These are phyloP conservation scores for Claviceps pazoutovae DNA, from an alignment of 2,329 filamentous ascomycete genomes.

Conservation along the genomic window DNA sequence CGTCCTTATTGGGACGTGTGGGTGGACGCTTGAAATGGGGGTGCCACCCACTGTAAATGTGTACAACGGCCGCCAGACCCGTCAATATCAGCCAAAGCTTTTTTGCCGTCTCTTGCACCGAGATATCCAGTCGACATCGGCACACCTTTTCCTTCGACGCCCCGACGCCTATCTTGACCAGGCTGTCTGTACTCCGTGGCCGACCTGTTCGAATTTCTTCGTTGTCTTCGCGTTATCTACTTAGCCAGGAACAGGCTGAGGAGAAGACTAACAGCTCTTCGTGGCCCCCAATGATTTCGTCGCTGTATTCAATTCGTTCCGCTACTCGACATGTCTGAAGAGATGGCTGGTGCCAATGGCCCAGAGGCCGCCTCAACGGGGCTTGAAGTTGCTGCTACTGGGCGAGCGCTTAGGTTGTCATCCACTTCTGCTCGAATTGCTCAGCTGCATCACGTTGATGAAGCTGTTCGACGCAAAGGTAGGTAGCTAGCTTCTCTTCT, in stretches of 20 bases:
- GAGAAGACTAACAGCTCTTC: background rate
- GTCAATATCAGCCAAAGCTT: too few relatives aligned
- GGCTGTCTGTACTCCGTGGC: background rate
- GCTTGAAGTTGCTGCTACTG: conserved; percentile 36
- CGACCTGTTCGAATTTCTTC: background rate
- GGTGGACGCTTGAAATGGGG: too few relatives aligned
- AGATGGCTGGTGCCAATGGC: conserved; percentile 25
- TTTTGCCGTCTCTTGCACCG: background rate
- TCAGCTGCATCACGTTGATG: conserved; percentile 41
- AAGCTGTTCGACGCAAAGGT: conserved; percentile 28
- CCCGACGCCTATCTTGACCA: background rate
- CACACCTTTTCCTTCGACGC: background rate
- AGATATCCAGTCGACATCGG: background rate
- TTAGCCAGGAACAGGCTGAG: background rate
- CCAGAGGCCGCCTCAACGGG: conserved; percentile 20
- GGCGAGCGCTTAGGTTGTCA: conserved; percentile 43
- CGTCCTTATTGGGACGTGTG: too few relatives aligned
- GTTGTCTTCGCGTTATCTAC: background rate
- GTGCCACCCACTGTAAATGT: too few relatives aligned
- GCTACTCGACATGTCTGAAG: conserved; percentile 22
- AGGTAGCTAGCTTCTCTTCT: conserved; percentile 1
- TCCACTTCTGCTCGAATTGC: conserved; percentile 43
- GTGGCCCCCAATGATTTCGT: conserved; percentile 22
- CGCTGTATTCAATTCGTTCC: conserved; percentile 10
- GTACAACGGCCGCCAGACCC: too few relatives aligned